phyloP scores from a whole-genome alignment of 2,329 filamentous ascomycete species.

The Talaromyces funiculosus region DNA sequence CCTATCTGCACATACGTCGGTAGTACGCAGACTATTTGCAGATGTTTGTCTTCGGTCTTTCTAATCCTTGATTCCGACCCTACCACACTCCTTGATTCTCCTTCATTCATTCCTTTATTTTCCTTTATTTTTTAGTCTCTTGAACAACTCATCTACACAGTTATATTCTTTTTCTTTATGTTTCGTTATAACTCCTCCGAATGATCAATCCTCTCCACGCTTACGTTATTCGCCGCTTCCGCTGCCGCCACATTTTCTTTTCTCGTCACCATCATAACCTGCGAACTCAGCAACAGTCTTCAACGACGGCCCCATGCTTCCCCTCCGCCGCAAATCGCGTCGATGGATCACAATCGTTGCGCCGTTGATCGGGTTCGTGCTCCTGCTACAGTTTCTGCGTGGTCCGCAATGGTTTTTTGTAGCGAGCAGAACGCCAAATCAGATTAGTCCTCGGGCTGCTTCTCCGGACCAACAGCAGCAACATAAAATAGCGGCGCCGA shows the following conservation, averaged over 20 bases:
- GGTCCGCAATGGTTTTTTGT: conserved; percentile 14
- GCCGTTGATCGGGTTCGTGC: conserved; percentile 51
- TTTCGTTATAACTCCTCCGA: neutral
- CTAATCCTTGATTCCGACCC: neutral
- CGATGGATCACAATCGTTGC: conserved; percentile 44
- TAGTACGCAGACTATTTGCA: neutral
- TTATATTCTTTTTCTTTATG: neutral
- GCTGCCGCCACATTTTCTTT: conserved; percentile 3
- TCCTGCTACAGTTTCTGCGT: conserved; percentile 53
- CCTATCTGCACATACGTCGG: neutral
- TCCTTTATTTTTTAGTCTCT: neutral
- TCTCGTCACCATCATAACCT: neutral
- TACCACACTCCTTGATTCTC: neutral
- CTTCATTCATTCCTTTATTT: conserved; percentile 3
- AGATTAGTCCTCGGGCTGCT: neutral
- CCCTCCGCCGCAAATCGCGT: conserved; percentile 37
- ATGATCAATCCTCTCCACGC: neutral
- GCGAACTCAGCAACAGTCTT: neutral
- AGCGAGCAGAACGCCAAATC: neutral
- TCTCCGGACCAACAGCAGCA: conserved; percentile 48
- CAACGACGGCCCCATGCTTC: conserved; percentile 30
- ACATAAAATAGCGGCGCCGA: conserved; percentile 19
- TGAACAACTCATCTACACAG: too few species aligned
- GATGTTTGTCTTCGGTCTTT: neutral
- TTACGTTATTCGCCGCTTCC: neutral